A percentile compares a stretch with the other conserved stretches of the same genome.
Conservation (phyloP, 129 eudicot species). For the Cynara cardunculus region DNA sequence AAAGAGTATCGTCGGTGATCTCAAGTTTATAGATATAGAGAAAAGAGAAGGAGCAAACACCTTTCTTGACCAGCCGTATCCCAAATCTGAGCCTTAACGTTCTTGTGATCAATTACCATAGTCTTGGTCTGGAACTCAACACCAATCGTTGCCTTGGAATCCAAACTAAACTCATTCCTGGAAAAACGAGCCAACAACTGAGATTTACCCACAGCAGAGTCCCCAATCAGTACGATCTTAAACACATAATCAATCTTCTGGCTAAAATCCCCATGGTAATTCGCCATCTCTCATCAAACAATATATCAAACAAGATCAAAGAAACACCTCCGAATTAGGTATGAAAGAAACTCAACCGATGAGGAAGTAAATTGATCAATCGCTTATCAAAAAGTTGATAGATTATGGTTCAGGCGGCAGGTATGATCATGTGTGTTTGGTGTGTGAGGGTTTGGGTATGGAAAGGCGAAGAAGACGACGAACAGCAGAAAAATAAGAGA, state of each 20-base stretch:
- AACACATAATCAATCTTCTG: constrained; percentile 71
- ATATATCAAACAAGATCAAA: neutral
- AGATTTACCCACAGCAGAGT: constrained; percentile 77
- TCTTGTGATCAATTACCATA: constrained; percentile 52
- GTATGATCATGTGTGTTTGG: neutral
- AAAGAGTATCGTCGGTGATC: neutral
- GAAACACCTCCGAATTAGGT: neutral
- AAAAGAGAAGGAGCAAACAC: constrained; percentile 14
- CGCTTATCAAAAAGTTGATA: neutral
- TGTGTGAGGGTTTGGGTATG: neutral
- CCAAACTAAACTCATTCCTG: constrained; percentile 64
- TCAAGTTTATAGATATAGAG: neutral
- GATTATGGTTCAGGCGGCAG: neutral
- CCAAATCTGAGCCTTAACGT: constrained; percentile 84
- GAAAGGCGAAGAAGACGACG: neutral
- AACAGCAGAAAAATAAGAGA: neutral
- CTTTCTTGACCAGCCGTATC: constrained; percentile 86
- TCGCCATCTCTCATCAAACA: constrained; percentile 50
- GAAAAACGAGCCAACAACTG: constrained; percentile 64
- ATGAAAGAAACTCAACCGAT: constrained; percentile 4
- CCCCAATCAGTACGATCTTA: constrained; percentile 73
- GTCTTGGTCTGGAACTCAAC: constrained; percentile 73
- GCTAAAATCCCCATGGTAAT: constrained; percentile 45
- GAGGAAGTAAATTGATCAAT: neutral
- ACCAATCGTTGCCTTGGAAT: constrained; percentile 74